These are phyloP conservation scores for Akanthomyces lecanii DNA, from an alignment of 2,329 filamentous ascomycete species.

Conservation along the genomic window DNA sequence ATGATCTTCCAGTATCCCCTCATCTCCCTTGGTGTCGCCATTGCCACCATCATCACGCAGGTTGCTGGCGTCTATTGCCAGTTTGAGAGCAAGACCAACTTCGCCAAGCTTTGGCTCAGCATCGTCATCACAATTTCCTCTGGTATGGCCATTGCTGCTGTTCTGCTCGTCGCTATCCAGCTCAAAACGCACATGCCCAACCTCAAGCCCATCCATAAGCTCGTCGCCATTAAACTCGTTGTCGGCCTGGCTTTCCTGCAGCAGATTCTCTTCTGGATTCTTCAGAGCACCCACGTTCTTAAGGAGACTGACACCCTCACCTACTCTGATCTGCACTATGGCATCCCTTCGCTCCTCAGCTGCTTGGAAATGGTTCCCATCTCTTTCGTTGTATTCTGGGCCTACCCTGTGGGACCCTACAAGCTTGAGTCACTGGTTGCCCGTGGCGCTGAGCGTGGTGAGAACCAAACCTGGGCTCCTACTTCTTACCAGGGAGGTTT, in stretches of 20 bases:
- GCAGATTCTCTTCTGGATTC: conserved; percentile 26
- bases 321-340: conserved; percentile 23
- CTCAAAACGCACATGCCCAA: conserved; percentile 18
- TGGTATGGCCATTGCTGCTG: conserved; percentile 23
- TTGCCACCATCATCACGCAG: conserved; percentile 29
- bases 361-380: conserved; percentile 27
- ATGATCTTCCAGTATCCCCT: conserved; percentile 39
- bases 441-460: conserved; percentile 15
- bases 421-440: conserved; percentile 18
- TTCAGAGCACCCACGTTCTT: conserved; percentile 20
- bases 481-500: conserved; percentile 24
- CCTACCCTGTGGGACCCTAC: conserved; percentile 24
- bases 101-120: conserved; percentile 31
- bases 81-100: conserved; percentile 25
- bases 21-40: conserved; percentile 39
- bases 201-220: conserved; percentile 16
- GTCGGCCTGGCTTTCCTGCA: conserved; percentile 23
- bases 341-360: conserved; percentile 23
- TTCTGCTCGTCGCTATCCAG: conserved; percentile 22
- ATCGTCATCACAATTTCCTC: conserved; percentile 26
- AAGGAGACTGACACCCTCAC: conserved; percentile 22
- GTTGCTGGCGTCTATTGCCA: conserved; percentile 29
- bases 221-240: conserved; percentile 22
- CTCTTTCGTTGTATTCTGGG: conserved; percentile 23
- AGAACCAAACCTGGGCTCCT: conserved; percentile 15